Base-by-base conservation (phyloP, 768 basidiomycete genomes). In the Dioszegia crocea region DNA sequence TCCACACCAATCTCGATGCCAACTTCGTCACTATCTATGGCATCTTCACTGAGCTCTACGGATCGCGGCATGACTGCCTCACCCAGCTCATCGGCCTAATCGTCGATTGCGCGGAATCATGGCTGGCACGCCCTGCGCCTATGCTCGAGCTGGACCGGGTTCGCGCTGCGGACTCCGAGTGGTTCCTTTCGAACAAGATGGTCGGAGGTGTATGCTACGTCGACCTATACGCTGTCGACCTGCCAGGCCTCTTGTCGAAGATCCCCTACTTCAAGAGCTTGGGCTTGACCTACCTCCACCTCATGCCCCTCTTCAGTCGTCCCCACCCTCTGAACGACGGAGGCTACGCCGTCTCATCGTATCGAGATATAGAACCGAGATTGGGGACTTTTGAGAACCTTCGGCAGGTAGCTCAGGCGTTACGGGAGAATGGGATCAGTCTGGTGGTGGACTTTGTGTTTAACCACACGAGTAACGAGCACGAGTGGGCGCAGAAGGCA, bases 21-120 rank as follows among this genome's bases (percentile, higher is more conserved):
- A 33, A 56, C 55, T 56, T 56, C 23, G 55, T 56, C n/a, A 56
- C 55, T 6, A 40, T 56, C 41, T 56, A 27, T 33, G 55, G 55
- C 14, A 56, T 56, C 55, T 38, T 56, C 26, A 56, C 55, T 27
- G 55, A 56, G 55, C 55, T 56, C 17, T 56, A 56, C 30, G 55
- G 55, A 11, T 56, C 43, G 41, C 41, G 55, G 17, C 26, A 27
- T 21, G 55, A 56, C 31, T 56, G 55, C 44, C 30, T 56, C 27
- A 41, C 44, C 12, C 23, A 56, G 19, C 43, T 56, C 41, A 27
- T 56, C 55, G 41, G 24, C 16, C 44, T 56, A 10, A 33, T 56
- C 33, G 21, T 26, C 17, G 55, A 56, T 6, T 24, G n/a, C 19
- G 55, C 41, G 16, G 41, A 45, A 19, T 56, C 55, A 23, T 56